Evolutionary conservation across 2,329 filamentous ascomycete genomes (phyloP).

Genomic region (Apiospora kogelbergensis): DNA sequence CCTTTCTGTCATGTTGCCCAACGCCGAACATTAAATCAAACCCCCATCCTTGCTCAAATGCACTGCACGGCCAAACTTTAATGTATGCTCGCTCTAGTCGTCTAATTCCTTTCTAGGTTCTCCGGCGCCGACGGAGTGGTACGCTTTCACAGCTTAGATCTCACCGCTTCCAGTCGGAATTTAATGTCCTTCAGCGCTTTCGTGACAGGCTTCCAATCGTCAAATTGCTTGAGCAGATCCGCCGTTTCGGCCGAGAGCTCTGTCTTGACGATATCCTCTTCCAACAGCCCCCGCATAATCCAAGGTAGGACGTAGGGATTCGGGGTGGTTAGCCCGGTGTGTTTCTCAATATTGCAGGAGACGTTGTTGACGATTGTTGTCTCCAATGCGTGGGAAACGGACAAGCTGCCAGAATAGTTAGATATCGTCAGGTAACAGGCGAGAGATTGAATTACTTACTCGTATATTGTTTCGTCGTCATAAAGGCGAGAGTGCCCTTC

Average conservation of each 20-base stretch:
- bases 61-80: neutral
- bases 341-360: constrained; percentile 51
- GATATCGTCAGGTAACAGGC: neutral
- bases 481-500: constrained; percentile 94
- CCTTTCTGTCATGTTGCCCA: neutral
- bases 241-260: constrained; percentile 76
- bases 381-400: constrained; percentile 71
- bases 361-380: constrained; percentile 57
- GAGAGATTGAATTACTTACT: constrained; percentile 45
- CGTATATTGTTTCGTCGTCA: constrained; percentile 84
- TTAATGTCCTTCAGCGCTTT: constrained; percentile 96
- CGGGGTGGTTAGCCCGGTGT: constrained; percentile 50
- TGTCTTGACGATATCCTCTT: constrained; percentile 86
- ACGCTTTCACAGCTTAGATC: constrained; percentile 67
- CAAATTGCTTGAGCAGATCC: constrained; percentile 81
- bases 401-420: constrained; percentile 46
- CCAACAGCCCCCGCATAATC: constrained; percentile 90
- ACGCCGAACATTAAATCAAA: neutral
- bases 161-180: constrained; percentile 86
- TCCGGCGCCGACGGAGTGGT: neutral
- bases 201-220: constrained; percentile 86
- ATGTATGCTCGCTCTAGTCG: neutral
- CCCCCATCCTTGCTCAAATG: neutral
- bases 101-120: neutral
- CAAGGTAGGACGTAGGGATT: constrained; percentile 94